phyloP scores from a whole-genome alignment of 2,329 filamentous ascomycete species.

The Phaeophleospora eucalypticola region DNA sequence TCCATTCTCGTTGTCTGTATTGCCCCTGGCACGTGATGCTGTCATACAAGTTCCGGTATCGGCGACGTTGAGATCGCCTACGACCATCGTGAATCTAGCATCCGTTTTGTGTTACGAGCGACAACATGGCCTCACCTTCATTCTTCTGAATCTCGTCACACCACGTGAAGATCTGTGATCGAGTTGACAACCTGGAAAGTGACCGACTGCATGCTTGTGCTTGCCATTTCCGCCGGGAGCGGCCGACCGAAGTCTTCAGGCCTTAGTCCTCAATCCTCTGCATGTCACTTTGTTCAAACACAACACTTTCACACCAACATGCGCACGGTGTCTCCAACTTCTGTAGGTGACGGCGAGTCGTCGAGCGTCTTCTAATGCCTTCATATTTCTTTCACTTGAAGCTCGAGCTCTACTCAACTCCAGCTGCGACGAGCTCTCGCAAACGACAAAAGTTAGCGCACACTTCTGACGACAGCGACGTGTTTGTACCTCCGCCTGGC shows the following conservation, averaged over 20 bases:
- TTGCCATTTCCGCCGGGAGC: conserved; percentile 1
- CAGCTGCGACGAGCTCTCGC: conserved; percentile 16
- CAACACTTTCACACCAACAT: neutral
- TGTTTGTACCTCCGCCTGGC: conserved; percentile 39
- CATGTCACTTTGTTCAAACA: neutral
- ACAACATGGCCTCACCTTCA: too few species aligned
- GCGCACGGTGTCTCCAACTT: conserved; percentile 4
- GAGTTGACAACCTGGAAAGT: too few species aligned
- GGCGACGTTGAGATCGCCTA: neutral
- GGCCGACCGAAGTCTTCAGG: neutral
- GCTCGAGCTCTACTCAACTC: conserved; percentile 54
- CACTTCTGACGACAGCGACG: conserved; percentile 7
- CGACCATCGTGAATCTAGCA: neutral
- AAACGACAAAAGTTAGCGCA: conserved; percentile 11
- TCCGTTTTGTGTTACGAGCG: too few species aligned
- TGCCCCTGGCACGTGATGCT: neutral
- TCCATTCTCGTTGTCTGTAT: neutral
- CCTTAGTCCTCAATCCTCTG: too few species aligned
- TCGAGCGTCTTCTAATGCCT: conserved; percentile 44
- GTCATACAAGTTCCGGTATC: neutral
- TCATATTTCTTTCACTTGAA: conserved; percentile 61
- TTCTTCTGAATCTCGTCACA: too few species aligned
- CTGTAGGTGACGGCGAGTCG: neutral
- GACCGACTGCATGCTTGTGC: too few species aligned
- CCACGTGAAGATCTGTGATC: too few species aligned